Evolutionary conservation across 768 basidiomycete species (phyloP), one percentile per base, ranked within the genome.

Genomic region (Podaxis sp.): DNA sequence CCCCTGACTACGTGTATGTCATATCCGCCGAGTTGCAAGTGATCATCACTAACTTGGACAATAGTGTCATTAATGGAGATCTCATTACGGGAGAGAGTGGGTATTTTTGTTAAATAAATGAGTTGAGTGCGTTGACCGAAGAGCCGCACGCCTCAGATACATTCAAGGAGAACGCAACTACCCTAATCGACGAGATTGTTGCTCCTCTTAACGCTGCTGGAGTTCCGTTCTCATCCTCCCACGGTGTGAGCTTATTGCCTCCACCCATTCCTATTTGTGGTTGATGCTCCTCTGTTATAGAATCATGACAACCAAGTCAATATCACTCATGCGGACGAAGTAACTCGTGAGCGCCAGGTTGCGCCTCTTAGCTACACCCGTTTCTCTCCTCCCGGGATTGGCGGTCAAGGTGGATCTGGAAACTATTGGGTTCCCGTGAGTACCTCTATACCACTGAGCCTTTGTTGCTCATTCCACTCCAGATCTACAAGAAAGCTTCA

Each of bases 351-450:
- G 65, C 79, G 79, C 50, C 66, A 71, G 40, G 78, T 84, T 36
- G 83, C 87, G 1, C 79, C 78, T 4, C 70, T 81, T 44, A 86
- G 84, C 64, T 90, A 90, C 66, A 90, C 88, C 0, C 82, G 87
- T 5, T 64, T 73, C 60, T 79, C 85, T 3, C 86, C 87, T 1
- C 68, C 75, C 11, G 83, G 85, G 9, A 76, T 89, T n/a, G 87
- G 89, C 6, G 88, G 88, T 0, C 66, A 69, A 25, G 81, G 79
- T 27, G 88, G 89, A 6, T 82, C 84, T 1, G 87, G 84, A 32
- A 90, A 85, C 63, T 90, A 90, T 65, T 90, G 89, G 90, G 86
- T 91, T 37, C 89, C 90, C 2, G 83, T 91, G 57, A 57, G 68
- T 62, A n/a, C n/a, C 25, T 11, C 35, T 46, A 47, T 5, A 16